Percentiles rank a stretch among this genome's conserved stretches.
Evolutionary conservation across 441 rosid genomes (phyloP).

Genomic region (Erodium texanum): DNA sequence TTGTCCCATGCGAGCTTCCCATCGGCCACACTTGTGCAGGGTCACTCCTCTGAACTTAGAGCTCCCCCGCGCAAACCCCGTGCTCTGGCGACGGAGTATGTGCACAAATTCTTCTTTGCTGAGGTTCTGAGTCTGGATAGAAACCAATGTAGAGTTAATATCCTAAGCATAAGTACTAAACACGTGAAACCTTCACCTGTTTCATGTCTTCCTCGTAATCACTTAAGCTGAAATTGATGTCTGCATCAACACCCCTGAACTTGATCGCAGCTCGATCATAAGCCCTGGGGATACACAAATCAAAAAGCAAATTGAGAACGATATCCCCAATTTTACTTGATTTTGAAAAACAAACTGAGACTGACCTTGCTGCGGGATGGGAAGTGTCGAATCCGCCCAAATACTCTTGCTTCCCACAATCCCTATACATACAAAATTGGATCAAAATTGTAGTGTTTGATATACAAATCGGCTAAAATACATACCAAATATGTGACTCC

Average conservation of each 20-base stretch:
- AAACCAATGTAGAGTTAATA: too few relatives aligned
- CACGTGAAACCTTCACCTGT: constrained; percentile 36
- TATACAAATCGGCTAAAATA: background rate
- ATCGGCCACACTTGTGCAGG: constrained; percentile 28
- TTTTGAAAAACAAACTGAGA: background rate
- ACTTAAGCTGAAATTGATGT: constrained; percentile 13
- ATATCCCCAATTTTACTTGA: background rate
- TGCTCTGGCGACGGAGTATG: constrained; percentile 52
- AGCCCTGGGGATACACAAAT: constrained; percentile 6
- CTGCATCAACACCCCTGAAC: constrained; percentile 18
- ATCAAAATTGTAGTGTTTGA: background rate
- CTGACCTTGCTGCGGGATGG: constrained; percentile 15
- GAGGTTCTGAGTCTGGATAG: constrained; percentile 37
- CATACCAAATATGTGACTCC: constrained; percentile 8
- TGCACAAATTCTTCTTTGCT: constrained; percentile 57
- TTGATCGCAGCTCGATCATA: constrained; percentile 20
- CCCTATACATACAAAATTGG: constrained; percentile 10
- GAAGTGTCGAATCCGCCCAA: constrained; percentile 20
- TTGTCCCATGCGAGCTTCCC: constrained; percentile 24
- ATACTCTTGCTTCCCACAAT: constrained; percentile 17
- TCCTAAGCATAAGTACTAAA: too few relatives aligned
- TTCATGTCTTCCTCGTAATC: constrained; percentile 33
- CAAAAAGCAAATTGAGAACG: background rate
- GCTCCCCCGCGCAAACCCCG: constrained; percentile 46
- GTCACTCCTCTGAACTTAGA: constrained; percentile 47